A percentile compares a stretch with the other conserved stretches of the same genome.
These are phyloP conservation scores for Exophiala oligosperma DNA, from an alignment of 2,329 filamentous ascomycete species.

Conservation along the genomic window DNA sequence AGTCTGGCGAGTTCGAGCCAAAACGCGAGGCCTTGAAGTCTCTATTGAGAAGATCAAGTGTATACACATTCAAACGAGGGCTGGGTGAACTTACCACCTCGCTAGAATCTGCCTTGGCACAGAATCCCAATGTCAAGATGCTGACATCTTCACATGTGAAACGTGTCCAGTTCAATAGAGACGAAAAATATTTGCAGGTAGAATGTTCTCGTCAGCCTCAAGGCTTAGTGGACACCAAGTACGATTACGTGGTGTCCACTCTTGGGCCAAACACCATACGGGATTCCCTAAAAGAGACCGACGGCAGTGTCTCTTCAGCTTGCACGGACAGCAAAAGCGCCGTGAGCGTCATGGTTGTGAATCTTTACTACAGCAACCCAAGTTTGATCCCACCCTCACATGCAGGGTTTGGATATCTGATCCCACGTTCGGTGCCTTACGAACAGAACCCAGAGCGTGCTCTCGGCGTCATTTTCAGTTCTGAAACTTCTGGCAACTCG, in stretches of 20 bases:
- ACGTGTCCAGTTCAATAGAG: conserved; percentile 13
- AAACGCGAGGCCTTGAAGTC: background rate
- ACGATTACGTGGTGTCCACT: conserved; percentile 33
- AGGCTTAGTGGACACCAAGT: conserved; percentile 5
- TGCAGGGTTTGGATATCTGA: conserved; percentile 85
- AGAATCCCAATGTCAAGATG: conserved; percentile 61
- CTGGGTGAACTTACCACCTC: conserved; percentile 61
- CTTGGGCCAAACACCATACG: conserved; percentile 17
- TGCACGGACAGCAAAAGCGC: conserved; percentile 41
- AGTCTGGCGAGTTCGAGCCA: background rate
- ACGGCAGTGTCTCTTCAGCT: conserved; percentile 15
- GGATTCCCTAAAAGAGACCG: too few relatives aligned
- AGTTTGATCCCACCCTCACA: conserved; percentile 58
- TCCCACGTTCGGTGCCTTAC: conserved; percentile 70
- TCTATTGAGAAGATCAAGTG: conserved; percentile 33
- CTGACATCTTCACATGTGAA: conserved; percentile 43
- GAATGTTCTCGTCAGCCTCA: conserved; percentile 27
- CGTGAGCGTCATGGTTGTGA: conserved; percentile 88
- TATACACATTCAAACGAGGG: conserved; percentile 54
- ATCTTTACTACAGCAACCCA: conserved; percentile 74
- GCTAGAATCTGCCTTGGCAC: conserved; percentile 52
- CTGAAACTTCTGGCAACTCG: conserved; percentile 53
- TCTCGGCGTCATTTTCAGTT: conserved; percentile 91
- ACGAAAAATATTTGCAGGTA: background rate
- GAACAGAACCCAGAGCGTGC: conserved; percentile 78